Evolutionary conservation across 176 grass and related monocot species (phyloP), one percentile per base, ranked within the genome.

Genomic region (Poa annua): DNA sequence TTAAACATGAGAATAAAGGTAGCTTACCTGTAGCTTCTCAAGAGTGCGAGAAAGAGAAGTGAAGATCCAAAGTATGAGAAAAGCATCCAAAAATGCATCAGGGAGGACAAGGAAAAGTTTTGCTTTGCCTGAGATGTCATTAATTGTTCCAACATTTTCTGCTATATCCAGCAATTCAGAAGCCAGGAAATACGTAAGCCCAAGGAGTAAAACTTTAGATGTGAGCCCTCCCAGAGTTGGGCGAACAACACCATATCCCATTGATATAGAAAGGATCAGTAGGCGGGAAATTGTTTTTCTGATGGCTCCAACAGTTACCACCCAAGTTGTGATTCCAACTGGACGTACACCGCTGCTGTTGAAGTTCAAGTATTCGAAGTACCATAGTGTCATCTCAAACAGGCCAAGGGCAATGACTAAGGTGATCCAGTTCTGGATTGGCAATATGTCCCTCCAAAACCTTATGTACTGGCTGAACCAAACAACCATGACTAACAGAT

Each of bases 61-160:
- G 72, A 99, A 99, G 63, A 99, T 99, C 96, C 96, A 99, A 83
- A 99, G 88, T 85, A 99, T 91, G 54, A 99, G 89, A 88, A 99
- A 99, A 83, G 93, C 93, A 81, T 99, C 91, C 85, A 99, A 81
- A 91, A 96, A 99, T 54, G 96, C 96, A 88, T 91, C 84, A 78
- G 96, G 96, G 88, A 99, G 89, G 67, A 99, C 93, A 81, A 99
- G 88, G 71, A 99, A 94, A 81, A 99, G 84, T 61, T 71, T 91
- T 83, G 93, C 88, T 91, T 99, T 99, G 47, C 93, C 96, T 48
- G 96, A 99, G 53, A 99, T 92, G 53, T 99, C 96, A 94, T 93
- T 99, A 39, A 99, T 99, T 61, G 93, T 94, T 82, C 96, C 96
- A 91, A 99, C 96, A 90, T 99, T 96, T 75, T 96, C 96, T 74